Percentiles rank a stretch among this genome's conserved stretches.
These are phyloP conservation scores for Chenopodium quinoa DNA, from an alignment of 148 eudicot genomes.

Conservation along the genomic window DNA sequence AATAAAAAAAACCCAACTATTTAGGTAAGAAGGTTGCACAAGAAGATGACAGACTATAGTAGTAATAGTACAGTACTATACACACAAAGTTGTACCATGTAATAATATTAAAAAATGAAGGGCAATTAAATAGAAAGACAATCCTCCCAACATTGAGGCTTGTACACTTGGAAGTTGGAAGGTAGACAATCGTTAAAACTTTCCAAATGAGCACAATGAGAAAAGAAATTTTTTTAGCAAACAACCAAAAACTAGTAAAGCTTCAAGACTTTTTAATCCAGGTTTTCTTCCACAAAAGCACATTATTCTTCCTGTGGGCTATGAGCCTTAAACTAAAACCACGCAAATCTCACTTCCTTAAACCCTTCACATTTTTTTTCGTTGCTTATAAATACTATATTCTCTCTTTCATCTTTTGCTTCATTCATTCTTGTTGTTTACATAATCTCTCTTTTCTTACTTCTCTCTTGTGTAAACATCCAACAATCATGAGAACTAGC, in stretches of 20 bases:
- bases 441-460: background rate
- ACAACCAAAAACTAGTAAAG: background rate
- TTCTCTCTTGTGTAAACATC: background rate
- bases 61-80: background rate
- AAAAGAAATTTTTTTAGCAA: background rate
- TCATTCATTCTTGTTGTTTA: no score
- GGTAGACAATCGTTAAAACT: constrained; percentile 26
- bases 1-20: background rate
- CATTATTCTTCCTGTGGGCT: constrained; percentile 23
- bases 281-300: constrained; percentile 27
- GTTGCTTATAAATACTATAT: no score
- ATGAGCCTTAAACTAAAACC: constrained; percentile 7
- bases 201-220: constrained; percentile 15
- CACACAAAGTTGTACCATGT: background rate
- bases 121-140: constrained; percentile 16
- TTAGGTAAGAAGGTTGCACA: background rate
- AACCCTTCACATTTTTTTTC: background rate
- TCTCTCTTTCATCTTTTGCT: no score
- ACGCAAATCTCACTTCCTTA: background rate
- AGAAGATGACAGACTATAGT: background rate
- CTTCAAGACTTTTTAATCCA: constrained; percentile 13
- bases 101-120: constrained; percentile 9
- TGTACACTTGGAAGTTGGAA: constrained; percentile 31
- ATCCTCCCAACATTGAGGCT: constrained; percentile 30
- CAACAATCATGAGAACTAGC: constrained; percentile 41